Conservation (phyloP, 1,139 yeast species). For the Debaryomyces subglobosus region DNA sequence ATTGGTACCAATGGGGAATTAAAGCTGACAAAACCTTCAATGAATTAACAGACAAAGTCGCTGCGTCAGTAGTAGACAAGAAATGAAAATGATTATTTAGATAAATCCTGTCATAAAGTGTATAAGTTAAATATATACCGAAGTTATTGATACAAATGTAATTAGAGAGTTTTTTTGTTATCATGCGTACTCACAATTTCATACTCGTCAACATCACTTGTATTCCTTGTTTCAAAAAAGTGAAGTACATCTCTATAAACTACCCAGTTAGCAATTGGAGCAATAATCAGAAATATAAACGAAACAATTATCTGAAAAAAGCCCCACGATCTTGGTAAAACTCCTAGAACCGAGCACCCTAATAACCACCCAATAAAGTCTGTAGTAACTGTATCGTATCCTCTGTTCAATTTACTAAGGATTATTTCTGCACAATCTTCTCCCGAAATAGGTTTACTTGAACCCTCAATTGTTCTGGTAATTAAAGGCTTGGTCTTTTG, state of each 20-base stretch:
- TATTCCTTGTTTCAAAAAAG: conserved; percentile 38
- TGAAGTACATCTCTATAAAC: conserved; percentile 57
- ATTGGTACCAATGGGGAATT: conserved; percentile 50
- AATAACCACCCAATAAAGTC: conserved; percentile 87
- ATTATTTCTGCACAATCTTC: conserved; percentile 68
- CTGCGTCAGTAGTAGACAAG: conserved; percentile 25
- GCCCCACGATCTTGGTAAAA: conserved; percentile 65
- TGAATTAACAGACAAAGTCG: conserved; percentile 36
- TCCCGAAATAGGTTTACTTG: conserved; percentile 71
- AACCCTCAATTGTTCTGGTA: conserved; percentile 82
- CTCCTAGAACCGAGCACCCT: conserved; percentile 69
- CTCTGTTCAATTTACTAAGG: conserved; percentile 57
- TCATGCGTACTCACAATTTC: conserved; percentile 1
- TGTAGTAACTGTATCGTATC: conserved; percentile 77
- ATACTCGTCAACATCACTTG: conserved; percentile 4
- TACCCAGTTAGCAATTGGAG: conserved; percentile 62
- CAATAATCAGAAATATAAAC: conserved; percentile 58
- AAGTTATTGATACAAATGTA: neutral
- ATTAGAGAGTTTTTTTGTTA: conserved; percentile 2
- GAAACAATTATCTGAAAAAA: conserved; percentile 52
- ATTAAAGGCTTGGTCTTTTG: conserved; percentile 84
- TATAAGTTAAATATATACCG: neutral
- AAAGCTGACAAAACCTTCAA: conserved; percentile 38
- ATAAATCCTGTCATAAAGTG: neutral
- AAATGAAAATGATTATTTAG: conserved; percentile 13